A percentile compares a stretch with the other conserved stretches of the same genome.
Conservation (phyloP, 2,329 filamentous ascomycete genomes). For the Claviceps maximensis region DNA sequence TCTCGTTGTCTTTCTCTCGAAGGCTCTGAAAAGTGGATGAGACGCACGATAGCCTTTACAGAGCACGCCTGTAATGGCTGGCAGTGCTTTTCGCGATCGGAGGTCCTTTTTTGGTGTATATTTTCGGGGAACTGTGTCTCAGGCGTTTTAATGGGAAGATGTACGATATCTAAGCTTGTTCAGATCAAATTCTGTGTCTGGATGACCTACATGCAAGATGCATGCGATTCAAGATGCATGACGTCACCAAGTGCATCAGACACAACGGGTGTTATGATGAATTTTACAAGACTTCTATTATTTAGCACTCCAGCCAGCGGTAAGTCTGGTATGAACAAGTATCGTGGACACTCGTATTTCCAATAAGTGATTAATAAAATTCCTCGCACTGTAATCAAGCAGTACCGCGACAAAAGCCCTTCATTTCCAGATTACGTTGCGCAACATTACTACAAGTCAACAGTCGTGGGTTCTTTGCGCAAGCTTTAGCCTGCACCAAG, state of each 20-base stretch:
- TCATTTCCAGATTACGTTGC: not conserved
- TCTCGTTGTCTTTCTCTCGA: no score
- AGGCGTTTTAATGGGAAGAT: not conserved
- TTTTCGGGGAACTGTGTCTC: not conserved
- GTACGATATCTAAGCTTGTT: no score
- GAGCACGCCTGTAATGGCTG: no score
- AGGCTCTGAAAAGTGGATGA: not conserved
- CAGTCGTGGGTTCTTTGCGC: not conserved
- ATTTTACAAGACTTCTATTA: not conserved
- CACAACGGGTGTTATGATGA: no score
- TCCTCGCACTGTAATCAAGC: not conserved
- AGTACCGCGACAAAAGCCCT: not conserved
- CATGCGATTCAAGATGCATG: not conserved
- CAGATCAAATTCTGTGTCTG: no score
- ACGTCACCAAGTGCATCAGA: not conserved
- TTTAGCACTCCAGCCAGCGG: not conserved
- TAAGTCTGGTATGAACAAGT: slow-evolving; percentile 11
- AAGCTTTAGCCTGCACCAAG: not conserved
- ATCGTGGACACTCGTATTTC: slow-evolving; percentile 9
- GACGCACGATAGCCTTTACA: not conserved
- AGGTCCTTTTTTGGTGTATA: not conserved
- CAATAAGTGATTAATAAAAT: slow-evolving; percentile 5
- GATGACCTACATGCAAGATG: no score
- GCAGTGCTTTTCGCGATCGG: not conserved
- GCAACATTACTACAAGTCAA: not conserved